phyloP scores from a whole-genome alignment of 768 basidiomycete species.

The Leccinum variicolor region DNA sequence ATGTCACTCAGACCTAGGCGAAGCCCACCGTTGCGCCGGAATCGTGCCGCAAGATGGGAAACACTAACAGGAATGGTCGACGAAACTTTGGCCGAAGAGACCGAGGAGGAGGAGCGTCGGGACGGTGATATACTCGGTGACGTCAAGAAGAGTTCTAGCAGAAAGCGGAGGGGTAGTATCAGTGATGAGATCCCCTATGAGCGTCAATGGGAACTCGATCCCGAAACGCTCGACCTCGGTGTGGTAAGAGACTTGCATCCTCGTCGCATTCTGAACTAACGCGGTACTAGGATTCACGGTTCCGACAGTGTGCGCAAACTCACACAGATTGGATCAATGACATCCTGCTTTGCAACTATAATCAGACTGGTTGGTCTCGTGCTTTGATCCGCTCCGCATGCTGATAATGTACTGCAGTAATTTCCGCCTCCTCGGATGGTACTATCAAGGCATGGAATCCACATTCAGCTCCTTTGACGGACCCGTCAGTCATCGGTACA shows the following conservation, averaged over 20 bases:
- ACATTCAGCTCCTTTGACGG: constrained; percentile 54
- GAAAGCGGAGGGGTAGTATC: constrained; percentile 31
- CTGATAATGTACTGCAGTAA: constrained; percentile 44
- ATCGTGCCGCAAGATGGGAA: constrained; percentile 59
- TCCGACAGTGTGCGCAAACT: constrained; percentile 84
- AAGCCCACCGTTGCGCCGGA: constrained; percentile 19
- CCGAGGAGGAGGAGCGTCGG: constrained; percentile 60
- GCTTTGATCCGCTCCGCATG: neutral
- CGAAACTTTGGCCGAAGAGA: constrained; percentile 62
- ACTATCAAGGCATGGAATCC: constrained; percentile 94
- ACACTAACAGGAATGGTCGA: constrained; percentile 82
- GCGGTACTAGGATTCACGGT: constrained; percentile 48
- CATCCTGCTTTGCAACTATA: constrained; percentile 84
- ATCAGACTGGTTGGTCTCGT: constrained; percentile 69
- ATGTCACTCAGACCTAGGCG: constrained; percentile 54
- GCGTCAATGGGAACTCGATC: constrained; percentile 77
- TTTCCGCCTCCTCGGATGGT: constrained; percentile 95
- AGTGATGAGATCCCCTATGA: constrained; percentile 53
- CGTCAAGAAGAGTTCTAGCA: constrained; percentile 43
- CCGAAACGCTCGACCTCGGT: constrained; percentile 44
- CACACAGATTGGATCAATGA: constrained; percentile 99
- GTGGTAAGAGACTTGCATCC: constrained; percentile 39
- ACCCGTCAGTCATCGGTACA: constrained; percentile 66
- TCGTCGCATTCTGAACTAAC: constrained; percentile 5
- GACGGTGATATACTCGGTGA: constrained; percentile 80